A percentile compares a stretch with the other conserved stretches of the same genome.
Conservation (phyloP, 305 asterid species). For the Fraxinus sp. region DNA sequence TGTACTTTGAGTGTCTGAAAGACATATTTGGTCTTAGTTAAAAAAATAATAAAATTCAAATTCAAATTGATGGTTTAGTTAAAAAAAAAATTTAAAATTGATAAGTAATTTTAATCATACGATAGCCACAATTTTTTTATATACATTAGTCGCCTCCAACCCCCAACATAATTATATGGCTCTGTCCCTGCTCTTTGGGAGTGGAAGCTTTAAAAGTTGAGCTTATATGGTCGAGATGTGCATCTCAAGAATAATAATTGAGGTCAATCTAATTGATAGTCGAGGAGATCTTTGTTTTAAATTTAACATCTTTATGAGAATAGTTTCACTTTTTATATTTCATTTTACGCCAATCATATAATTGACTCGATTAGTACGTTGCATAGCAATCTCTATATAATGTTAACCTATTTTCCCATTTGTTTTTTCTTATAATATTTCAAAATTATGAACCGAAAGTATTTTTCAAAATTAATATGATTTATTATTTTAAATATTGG, state of each 20-base stretch:
- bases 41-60: too few relatives aligned
- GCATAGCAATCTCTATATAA: neutral
- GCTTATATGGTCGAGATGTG: neutral
- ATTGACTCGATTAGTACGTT: neutral
- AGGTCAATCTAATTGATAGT: neutral
- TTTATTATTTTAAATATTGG: neutral
- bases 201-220: neutral
- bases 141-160: neutral
- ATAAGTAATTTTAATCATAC: too few relatives aligned
- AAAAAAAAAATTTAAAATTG: too few relatives aligned
- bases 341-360: constrained; percentile 14
- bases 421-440: neutral
- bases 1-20: neutral
- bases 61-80: too few relatives aligned
- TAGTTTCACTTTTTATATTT: neutral
- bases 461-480: neutral
- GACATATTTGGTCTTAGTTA: neutral
- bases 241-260: neutral
- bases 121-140: too few relatives aligned
- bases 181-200: neutral
- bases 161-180: neutral
- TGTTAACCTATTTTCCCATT: neutral
- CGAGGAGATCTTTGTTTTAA: neutral
- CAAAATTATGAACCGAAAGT: neutral
- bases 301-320: neutral